A percentile compares a stretch with the other conserved stretches of the same genome.
These are phyloP conservation scores for Cladosporium sp. DNA, from an alignment of 2,329 filamentous ascomycete genomes.

Conservation along the genomic window DNA sequence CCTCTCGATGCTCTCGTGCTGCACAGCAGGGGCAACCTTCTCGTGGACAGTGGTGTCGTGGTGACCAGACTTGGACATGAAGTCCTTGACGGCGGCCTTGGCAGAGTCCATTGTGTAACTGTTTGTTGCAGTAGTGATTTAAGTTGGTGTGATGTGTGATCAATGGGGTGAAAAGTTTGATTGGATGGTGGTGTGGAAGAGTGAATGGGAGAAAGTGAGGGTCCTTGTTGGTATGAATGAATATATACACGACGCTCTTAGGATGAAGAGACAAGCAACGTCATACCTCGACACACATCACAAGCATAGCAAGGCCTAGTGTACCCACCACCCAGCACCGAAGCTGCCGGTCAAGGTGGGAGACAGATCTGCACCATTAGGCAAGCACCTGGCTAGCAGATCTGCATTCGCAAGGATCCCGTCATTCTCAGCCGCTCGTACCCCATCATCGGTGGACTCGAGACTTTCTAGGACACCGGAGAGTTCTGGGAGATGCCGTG, in stretches of 20 bases:
- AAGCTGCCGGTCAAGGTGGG: background rate
- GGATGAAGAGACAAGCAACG: background rate
- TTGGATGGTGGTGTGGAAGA: background rate
- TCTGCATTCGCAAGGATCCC: too few species aligned
- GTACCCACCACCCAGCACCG: background rate
- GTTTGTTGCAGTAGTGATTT: slow-evolving; percentile 3
- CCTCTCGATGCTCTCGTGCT: slow-evolving; percentile 54
- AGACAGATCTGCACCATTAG: background rate
- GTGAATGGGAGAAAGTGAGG: background rate
- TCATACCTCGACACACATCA: background rate
- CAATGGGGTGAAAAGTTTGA: background rate
- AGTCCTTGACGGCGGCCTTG: slow-evolving; percentile 55
- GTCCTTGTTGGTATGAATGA: background rate
- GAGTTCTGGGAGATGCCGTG: too few species aligned
- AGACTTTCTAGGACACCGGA: too few species aligned
- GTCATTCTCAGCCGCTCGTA: too few species aligned
- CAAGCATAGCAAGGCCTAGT: background rate
- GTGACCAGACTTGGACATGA: slow-evolving; percentile 55
- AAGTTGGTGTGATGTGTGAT: background rate
- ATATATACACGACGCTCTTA: background rate
- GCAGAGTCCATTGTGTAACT: slow-evolving; percentile 54
- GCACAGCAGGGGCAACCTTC: slow-evolving; percentile 54
- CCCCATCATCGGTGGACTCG: too few species aligned
- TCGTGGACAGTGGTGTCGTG: slow-evolving; percentile 67
- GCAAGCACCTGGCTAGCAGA: background rate